Base-by-base conservation (phyloP, 306 rosid species). In the Prunus mongolica region DNA sequence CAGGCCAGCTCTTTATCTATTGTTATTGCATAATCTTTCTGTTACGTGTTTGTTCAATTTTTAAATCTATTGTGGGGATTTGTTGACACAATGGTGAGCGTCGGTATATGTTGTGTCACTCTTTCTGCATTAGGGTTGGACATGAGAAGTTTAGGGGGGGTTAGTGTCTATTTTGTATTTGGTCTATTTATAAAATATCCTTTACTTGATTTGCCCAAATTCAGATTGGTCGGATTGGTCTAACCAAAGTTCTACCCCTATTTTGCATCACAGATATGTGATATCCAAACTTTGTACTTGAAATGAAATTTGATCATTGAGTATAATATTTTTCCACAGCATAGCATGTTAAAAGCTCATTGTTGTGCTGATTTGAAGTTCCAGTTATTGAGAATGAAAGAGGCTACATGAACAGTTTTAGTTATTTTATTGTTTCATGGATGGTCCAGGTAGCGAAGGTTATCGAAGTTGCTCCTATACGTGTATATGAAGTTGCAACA, bases 401-500 rank as follows among this genome's bases (percentile, higher is more conserved):
- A 30, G 69, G 60, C 54, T 76, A 50, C 63, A 67, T 54, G 50
- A 63, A 67, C 72, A 70, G 49, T 54, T 32, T 30, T 24, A 50
- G 63, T 69, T 79, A 74, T 68, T 25, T 71, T 25, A 58, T 46
- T 15, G 49, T 76, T 83, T 80, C 78, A 34, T 89, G 91, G 78
- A 81, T 85, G 73, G 63, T 71, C 69, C 86, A 95, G 99, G 99
- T 95, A 63, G 99, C 97, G 41, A 95, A 89, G 86, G 61, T 91
- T 81, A 54, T 91, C 56, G 99, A 89, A 84, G 97, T 95, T 79
- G 93, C 97, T 74, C 99, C 99, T 16, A 87, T 95, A 75, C 96
- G 97, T 65, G 97, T 95, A 47, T 95, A 86, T 49, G 99, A 95
- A 87, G 99, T 95, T 71, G 97, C 97, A 76, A 95, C 99, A 79